A percentile compares a stretch with the other conserved stretches of the same genome.
Conservation (phyloP, 2,329 filamentous ascomycete genomes). For the Paecilomyces niveus region DNA sequence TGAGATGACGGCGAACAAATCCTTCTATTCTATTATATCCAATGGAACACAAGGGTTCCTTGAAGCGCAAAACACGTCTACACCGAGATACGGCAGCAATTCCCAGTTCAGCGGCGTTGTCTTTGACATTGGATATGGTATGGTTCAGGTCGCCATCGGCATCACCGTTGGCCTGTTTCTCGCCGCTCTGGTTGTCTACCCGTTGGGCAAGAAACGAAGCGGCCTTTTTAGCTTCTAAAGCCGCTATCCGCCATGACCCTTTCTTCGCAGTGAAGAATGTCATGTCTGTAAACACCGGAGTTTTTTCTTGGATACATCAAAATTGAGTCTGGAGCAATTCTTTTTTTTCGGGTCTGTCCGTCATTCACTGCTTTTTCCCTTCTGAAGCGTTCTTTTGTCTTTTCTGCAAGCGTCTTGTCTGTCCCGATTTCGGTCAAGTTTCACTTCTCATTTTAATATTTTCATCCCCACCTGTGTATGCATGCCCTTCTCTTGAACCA, state of each 20-base stretch:
- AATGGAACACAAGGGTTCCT: slow-evolving; percentile 29
- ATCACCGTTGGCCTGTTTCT: slow-evolving; percentile 44
- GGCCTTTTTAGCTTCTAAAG: slow-evolving; percentile 41
- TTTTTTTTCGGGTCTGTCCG: not conserved
- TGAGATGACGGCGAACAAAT: slow-evolving; percentile 38
- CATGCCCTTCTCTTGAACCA: not conserved
- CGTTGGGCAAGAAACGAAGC: slow-evolving; percentile 42
- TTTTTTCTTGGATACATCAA: slow-evolving; percentile 2
- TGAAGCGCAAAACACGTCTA: slow-evolving; percentile 20
- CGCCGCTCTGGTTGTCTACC: slow-evolving; percentile 42
- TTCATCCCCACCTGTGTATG: not conserved
- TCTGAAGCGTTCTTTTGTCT: not conserved
- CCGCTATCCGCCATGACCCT: not conserved
- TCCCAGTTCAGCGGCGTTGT: slow-evolving; percentile 20
- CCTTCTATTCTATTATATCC: slow-evolving; percentile 37
- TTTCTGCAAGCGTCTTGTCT: not conserved
- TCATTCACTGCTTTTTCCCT: not conserved
- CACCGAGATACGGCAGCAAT: slow-evolving; percentile 6
- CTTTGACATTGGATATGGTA: slow-evolving; percentile 42
- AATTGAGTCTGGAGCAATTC: not conserved
- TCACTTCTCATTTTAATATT: slow-evolving; percentile 1
- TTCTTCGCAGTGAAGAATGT: not conserved
- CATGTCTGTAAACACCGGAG: not conserved
- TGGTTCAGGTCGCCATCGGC: slow-evolving; percentile 45
- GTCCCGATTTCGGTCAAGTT: not conserved